A percentile compares a stretch with the other conserved stretches of the same genome.
Conservation (phyloP, 1,284 basidiomycete species). For the Inonotus obliquus region DNA sequence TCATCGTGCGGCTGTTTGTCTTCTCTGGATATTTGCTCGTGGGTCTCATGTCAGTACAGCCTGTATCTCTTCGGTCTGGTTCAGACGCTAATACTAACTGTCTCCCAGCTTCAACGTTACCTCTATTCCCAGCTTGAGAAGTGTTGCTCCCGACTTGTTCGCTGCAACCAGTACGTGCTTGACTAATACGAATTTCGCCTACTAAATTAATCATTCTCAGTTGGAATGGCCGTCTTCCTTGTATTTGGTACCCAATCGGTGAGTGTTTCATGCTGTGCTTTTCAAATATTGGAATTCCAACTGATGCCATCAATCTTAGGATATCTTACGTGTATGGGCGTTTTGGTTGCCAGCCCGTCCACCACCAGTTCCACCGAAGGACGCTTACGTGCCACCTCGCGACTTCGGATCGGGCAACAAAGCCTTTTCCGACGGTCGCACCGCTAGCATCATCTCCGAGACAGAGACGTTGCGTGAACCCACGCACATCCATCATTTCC, state of each 20-base stretch:
- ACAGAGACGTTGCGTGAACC: background rate
- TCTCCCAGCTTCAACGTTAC: conserved; percentile 28
- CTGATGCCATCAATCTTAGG: conserved; percentile 22
- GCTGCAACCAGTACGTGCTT: conserved; percentile 29
- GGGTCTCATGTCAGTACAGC: conserved; percentile 29
- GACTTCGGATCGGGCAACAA: background rate
- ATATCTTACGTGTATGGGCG: conserved; percentile 34
- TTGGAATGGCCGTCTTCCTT: conserved; percentile 32
- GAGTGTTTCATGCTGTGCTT: conserved; percentile 10
- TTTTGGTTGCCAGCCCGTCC: conserved; percentile 26
- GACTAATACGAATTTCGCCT: background rate
- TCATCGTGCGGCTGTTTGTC: conserved; percentile 32
- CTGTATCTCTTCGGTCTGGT: background rate
- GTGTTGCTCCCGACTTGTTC: conserved; percentile 31
- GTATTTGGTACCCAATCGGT: conserved; percentile 35
- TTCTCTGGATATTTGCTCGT: conserved; percentile 33
- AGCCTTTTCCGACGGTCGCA: background rate
- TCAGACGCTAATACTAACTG: background rate
- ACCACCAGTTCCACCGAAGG: conserved; percentile 5
- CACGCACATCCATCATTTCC: background rate
- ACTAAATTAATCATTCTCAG: conserved; percentile 19
- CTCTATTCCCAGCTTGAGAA: conserved; percentile 23
- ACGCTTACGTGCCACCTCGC: background rate
- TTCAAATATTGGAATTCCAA: background rate
- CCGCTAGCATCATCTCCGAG: background rate